Conservation (phyloP, 805 yeast genomes). For the Kluyveromyces wickerhamii region DNA sequence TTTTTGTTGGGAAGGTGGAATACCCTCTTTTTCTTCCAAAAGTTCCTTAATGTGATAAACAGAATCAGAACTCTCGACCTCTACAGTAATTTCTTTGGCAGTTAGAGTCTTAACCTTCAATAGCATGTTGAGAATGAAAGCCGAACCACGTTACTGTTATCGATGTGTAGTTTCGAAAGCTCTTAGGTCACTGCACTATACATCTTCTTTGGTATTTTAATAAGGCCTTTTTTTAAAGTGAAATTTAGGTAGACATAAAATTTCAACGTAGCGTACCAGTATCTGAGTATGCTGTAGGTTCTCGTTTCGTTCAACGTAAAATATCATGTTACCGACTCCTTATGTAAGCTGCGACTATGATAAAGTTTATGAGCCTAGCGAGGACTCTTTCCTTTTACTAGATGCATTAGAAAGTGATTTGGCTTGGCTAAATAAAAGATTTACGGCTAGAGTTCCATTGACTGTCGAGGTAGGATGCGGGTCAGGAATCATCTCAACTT, state of each 20-base stretch:
- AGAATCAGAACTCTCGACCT: conserved; percentile 29
- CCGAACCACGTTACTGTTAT: background rate
- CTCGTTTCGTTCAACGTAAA: too few species aligned
- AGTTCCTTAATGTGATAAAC: conserved; percentile 76
- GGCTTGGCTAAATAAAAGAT: conserved; percentile 28
- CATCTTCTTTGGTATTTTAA: too few species aligned
- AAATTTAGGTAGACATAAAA: too few species aligned
- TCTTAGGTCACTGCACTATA: too few species aligned
- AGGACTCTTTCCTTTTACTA: conserved; percentile 77
- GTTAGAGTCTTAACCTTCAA: conserved; percentile 28
- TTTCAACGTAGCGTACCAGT: too few species aligned
- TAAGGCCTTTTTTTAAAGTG: too few species aligned
- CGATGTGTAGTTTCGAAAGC: too few species aligned
- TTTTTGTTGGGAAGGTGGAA: conserved; percentile 93
- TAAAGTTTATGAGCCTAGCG: conserved; percentile 91
- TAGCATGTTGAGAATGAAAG: conserved; percentile 7
- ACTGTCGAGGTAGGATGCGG: conserved; percentile 88
- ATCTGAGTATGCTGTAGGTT: too few species aligned
- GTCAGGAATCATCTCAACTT: conserved; percentile 81
- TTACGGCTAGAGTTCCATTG: conserved; percentile 35
- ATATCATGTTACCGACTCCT: conserved; percentile 78
- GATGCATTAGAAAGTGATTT: conserved; percentile 68
- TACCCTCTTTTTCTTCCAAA: conserved; percentile 94
- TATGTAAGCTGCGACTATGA: conserved; percentile 49
- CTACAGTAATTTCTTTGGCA: conserved; percentile 31